Conservation (phyloP, 768 basidiomycete genomes). For the Chalciporus sphaerocephalus region DNA sequence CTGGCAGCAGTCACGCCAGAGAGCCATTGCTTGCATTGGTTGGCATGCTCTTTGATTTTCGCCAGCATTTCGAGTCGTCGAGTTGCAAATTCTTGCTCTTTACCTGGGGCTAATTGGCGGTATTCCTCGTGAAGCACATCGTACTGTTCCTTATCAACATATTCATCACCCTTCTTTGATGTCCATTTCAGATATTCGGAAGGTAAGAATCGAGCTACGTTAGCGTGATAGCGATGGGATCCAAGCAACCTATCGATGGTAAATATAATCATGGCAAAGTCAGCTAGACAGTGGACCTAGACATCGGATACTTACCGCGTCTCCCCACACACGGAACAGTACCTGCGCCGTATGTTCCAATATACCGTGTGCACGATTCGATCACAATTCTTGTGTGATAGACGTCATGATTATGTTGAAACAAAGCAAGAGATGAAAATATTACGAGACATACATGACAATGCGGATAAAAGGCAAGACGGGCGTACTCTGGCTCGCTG, state of each 20-base stretch:
- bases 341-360: background rate
- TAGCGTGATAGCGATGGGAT: background rate
- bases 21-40: background rate
- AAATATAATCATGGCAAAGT: background rate
- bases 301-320: background rate
- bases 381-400: background rate
- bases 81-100: background rate
- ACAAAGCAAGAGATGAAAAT: background rate
- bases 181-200: background rate
- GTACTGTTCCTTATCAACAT: background rate
- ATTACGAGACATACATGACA: conserved; percentile 16
- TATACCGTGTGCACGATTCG: background rate
- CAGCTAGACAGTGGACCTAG: no score
- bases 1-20: background rate
- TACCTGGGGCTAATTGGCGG: background rate
- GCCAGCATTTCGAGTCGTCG: background rate
- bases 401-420: no score
- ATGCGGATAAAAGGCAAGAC: conserved; percentile 29
- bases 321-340: background rate
- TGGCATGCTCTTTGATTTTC: background rate
- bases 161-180: background rate
- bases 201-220: background rate
- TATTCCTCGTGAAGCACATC: background rate
- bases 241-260: background rate
- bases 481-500: conserved; percentile 40